These are phyloP conservation scores for Talaromyces pinophilus DNA, from an alignment of 2,329 filamentous ascomycete species.

Conservation along the genomic window DNA sequence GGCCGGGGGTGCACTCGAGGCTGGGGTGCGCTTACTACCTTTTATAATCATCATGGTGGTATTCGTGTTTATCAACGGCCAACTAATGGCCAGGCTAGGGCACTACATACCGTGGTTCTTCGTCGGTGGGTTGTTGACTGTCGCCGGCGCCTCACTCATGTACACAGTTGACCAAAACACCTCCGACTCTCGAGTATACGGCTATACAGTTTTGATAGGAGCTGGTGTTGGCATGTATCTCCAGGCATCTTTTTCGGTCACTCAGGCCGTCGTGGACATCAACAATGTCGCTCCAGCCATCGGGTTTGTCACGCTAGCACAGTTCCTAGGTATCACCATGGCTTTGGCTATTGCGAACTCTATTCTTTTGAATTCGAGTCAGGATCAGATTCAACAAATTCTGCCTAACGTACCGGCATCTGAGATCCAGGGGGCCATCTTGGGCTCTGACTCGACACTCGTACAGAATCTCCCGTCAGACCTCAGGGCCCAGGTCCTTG, in stretches of 20 bases:
- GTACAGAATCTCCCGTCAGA: background rate
- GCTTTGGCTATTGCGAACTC: constrained; percentile 10
- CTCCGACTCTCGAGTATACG: constrained; percentile 28
- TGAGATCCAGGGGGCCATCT: background rate
- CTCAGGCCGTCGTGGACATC: constrained; percentile 23
- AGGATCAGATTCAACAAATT: background rate
- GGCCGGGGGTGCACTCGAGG: constrained; percentile 38
- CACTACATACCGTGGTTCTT: constrained; percentile 33
- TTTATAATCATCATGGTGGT: constrained; percentile 28
- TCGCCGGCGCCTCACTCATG: constrained; percentile 29
- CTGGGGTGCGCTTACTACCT: constrained; percentile 34
- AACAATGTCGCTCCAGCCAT: background rate
- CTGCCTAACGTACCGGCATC: background rate
- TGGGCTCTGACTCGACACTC: background rate
- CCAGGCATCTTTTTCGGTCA: constrained; percentile 28
- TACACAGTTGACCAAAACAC: constrained; percentile 27
- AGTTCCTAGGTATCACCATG: constrained; percentile 8
- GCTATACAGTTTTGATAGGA: constrained; percentile 30
- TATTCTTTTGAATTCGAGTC: background rate
- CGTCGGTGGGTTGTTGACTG: constrained; percentile 27
- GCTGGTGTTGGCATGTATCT: constrained; percentile 27
- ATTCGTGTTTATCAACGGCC: constrained; percentile 24
- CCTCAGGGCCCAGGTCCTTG: background rate
- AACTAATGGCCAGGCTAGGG: constrained; percentile 27
- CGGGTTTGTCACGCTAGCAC: constrained; percentile 14